Evolutionary conservation across 2,329 filamentous ascomycete species (phyloP), one percentile per base, ranked within the genome.

Genomic region (Aspergillus pseudoglaucus): DNA sequence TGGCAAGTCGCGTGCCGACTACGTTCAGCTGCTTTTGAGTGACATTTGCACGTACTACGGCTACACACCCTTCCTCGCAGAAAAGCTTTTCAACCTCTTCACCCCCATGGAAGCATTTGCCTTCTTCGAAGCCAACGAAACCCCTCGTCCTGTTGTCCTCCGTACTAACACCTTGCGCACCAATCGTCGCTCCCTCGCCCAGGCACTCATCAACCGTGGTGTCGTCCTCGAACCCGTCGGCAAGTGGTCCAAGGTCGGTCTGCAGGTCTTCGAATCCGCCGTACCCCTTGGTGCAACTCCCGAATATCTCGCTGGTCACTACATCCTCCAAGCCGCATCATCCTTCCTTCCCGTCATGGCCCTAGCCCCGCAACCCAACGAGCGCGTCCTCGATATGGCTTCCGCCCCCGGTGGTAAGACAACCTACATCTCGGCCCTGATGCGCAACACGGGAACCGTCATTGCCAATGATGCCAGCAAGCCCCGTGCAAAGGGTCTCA

Each of bases 41-140:
- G 93, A 98, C 63, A 87, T 97, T 50, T 96, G 90, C 73, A 82
- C 86, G 47, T 98, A 98, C 77, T 98, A 98, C 66, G 90, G 91
- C 51, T 98, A 98, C 75, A 94, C 88, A 3, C 82, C 86, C 33
- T 97, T 86, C 72, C 79, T 98, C n/a, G 93, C 90, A 4, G 88
- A 95, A 71, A 98, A 97, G 77, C 83, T 98, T 14, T 90, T 90
- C 74, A 85, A 86, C 63, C 82, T 98, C 6, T 97, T 98, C 73
- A 83, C 90, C 1, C 88, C 93, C 0, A 84, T 86, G 59, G 93
- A 98, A 73, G 93, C 93, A 0, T 94, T 97, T 59, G 90, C 90
- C 47, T 98, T 98, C 73, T 97, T 98, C 74, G 93, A 98, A 73
- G 91, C 91, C 60, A 98, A 98, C 82, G 93, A 98, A 73, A 90